These are phyloP conservation scores for Leptomonas pyrrhocoris DNA, from an alignment of 208 protist genomes.

Conservation along the genomic window DNA sequence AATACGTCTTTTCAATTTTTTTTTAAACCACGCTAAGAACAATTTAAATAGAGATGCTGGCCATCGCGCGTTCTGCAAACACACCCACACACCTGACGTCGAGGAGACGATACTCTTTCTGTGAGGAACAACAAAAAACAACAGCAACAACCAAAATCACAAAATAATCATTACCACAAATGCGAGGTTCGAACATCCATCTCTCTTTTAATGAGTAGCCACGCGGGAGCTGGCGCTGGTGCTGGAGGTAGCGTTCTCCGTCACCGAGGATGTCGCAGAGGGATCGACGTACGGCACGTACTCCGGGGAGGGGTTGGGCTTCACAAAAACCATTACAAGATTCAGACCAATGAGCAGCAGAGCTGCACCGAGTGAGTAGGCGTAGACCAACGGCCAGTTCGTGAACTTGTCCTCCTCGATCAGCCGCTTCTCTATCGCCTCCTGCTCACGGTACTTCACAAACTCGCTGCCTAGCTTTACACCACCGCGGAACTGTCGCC, in stretches of 20 bases:
- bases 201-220: too few species aligned
- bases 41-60: too few species aligned
- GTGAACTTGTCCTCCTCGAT: constrained; percentile 68
- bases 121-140: too few species aligned
- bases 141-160: too few species aligned
- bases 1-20: too few species aligned
- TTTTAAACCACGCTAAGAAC: too few species aligned
- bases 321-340: constrained; percentile 57
- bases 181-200: too few species aligned
- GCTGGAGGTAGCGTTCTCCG: neutral
- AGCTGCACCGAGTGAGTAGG: constrained; percentile 34
- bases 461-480: constrained; percentile 68
- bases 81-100: too few species aligned
- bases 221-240: too few species aligned
- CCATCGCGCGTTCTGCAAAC: too few species aligned
- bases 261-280: neutral
- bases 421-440: constrained; percentile 48
- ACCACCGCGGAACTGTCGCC: constrained; percentile 55
- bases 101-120: too few species aligned
- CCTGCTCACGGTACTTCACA: constrained; percentile 39
- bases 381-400: constrained; percentile 59
- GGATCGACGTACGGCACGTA: constrained; percentile 65
- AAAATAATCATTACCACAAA: too few species aligned
- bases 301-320: constrained; percentile 64
- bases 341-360: constrained; percentile 61